Evolutionary conservation across 1,139 yeast species (phyloP), one percentile per base, ranked within the genome.

Genomic region (Magnusiomyces paraingens): DNA sequence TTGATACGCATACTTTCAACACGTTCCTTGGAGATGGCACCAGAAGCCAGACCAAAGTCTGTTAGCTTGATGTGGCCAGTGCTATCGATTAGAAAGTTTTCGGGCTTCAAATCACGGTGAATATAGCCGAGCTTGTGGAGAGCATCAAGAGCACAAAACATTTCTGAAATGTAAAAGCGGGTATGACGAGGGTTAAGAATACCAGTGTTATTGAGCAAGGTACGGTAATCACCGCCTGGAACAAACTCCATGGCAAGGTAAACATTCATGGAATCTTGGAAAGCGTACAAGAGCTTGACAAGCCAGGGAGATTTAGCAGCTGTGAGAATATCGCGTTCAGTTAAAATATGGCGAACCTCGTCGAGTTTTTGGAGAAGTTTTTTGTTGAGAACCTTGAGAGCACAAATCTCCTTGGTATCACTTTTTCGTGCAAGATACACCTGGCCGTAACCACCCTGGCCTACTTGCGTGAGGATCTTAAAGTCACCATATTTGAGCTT

Each of bases 231-330:
- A 51, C 99, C 99, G 57, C 99, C 99, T 3, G 99, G 97, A 10
- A 94, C 99, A 70, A 88, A 94, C 69, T 94, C 99, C 99, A 94
- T 94, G 1, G 99, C 99, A 64, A 94, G 76, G 64, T 88, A 94
- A 43, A 94, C 88, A 68, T 87, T 87, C 58, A 86, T 93, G 0
- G 84, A 73, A 70, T 93, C 98, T 69, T 94, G 99, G 73, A 94
- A 94, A 2, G 99, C 96, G 68, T 94, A 94, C 57, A 90, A 76
- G 55, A 94, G 75, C 69, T 90, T 90, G 46, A 93, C 99, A 49
- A 94, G 77, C 99, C 99, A 94, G 58, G 91, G 96, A 56, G 94
- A 84, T 68, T 96, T 80, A 5, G 98, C 89, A 47, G 94, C 93
- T 22, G 99, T 93, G 63, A 94, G 77, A 58, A 94, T 93, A 68